Evolutionary conservation across 352 stramenopile genomes (phyloP), one percentile per base, ranked within the genome.

Genomic region (Phytophthora idaei): DNA sequence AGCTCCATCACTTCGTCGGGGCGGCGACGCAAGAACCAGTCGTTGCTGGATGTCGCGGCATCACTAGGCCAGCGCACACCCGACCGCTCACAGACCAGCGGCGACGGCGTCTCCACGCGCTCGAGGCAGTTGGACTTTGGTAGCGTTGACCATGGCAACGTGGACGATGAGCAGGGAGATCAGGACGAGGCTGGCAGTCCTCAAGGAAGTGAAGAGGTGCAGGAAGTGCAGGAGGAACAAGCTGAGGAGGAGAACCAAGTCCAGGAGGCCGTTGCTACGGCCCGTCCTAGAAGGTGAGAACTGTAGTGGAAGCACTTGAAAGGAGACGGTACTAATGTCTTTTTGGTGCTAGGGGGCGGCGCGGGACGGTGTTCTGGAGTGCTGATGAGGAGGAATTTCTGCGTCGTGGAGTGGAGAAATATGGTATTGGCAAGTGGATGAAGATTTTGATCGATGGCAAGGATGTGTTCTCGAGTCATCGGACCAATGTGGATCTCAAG

Each of bases 401-500:
- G 9, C 57, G 76, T 14, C 36, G 54, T 11, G 76, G 79, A n/a
- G 79, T 92, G n/a, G 58, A 56, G 36, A 73, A 64, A 45, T 61
- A 71, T 39, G 81, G 81, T 3, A 15, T 66, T 14, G 83, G 80
- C 12, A 74, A 75, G 7, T 91, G 83, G 83, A 73, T 67, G 42
- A 39, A 64, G 27, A 89, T 92, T 39, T 60, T 89, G 0, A n/a
- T 63, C 1, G 61, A 79, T 6, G 79, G 83, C 0, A 21, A 52
- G 1, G 49, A 36, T 5, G 63, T 90, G 2, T 92, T 92, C 61
- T 66, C 64, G 7, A 36, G 2, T 1, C 78, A 83, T 41, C 70
- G 83, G 31, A 92, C 78, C 0, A 89, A 90, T 34, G 71, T 87
- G 11, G 81, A 92, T 56, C 66, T 92, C 25, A 92, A 92, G 78